Evolutionary conservation across 495 filamentous ascomycete species (phyloP).

Genomic region (Hypoxylon rickii): DNA sequence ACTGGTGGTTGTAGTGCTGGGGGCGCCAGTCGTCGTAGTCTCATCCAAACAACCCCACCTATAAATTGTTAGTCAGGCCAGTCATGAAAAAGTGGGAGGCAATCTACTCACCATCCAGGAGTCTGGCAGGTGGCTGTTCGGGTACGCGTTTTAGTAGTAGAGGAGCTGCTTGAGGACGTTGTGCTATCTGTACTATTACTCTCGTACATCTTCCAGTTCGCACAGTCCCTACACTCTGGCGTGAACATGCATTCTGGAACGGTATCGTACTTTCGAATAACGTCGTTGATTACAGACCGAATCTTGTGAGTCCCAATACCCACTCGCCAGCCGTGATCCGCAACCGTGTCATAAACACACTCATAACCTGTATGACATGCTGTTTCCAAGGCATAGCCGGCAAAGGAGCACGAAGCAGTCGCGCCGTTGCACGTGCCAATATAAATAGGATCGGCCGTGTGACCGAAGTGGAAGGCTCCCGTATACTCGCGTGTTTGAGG

Average conservation of each 20-base stretch:
- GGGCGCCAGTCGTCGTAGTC: conserved; percentile 49
- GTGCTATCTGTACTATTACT: conserved; percentile 83
- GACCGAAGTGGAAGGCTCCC: conserved; percentile 89
- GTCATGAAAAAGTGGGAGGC: neutral
- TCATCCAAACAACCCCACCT: conserved; percentile 71
- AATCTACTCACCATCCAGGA: conserved; percentile 65
- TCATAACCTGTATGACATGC: conserved; percentile 85
- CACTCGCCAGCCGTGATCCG: conserved; percentile 86
- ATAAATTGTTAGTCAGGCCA: conserved; percentile 6
- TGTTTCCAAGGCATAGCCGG: conserved; percentile 92
- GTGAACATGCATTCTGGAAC: conserved; percentile 73
- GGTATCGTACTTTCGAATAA: conserved; percentile 77
- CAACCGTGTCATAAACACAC: conserved; percentile 90
- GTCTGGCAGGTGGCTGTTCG: conserved; percentile 86
- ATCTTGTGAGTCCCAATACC: conserved; percentile 87
- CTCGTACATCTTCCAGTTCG: conserved; percentile 89
- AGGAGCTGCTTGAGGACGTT: conserved; percentile 60
- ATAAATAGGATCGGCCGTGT: conserved; percentile 93
- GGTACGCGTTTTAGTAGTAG: conserved; percentile 64
- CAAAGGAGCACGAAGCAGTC: conserved; percentile 83
- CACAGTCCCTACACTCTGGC: conserved; percentile 86
- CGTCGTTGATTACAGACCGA: conserved; percentile 78
- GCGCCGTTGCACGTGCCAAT: conserved; percentile 93
- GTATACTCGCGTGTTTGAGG: conserved; percentile 73
- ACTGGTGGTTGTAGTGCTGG: conserved; percentile 49